Base-by-base conservation (phyloP, 2,329 filamentous ascomycete species). In the Exophiala bonariae region DNA sequence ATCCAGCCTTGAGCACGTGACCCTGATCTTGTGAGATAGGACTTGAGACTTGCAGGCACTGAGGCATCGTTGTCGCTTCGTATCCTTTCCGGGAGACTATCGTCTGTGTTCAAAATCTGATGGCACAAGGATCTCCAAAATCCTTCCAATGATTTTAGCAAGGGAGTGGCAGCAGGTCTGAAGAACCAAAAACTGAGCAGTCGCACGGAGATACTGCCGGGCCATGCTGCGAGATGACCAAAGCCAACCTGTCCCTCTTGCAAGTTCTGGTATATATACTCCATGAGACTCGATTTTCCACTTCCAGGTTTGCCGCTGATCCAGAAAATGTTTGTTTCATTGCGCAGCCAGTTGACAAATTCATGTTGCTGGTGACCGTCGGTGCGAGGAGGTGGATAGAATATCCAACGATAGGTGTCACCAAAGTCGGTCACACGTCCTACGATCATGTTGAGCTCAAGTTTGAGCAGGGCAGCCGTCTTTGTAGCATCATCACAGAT, bases 221-320 rank as follows among this genome's bases (percentile, higher is more conserved):
- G 43, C 48, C 48, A 50, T 47, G n/a, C n/a, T 43, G 34, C 23
- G 6, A 50, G 31, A 26, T 22, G 16, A 11, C 8, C 30, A 10
- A 19, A 35, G 4, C 14, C 31, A 11, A 14, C 4, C 4, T 17
- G 7, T 6, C 18, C n/a, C 3, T 30, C 9, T 13, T 36, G 32
- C 14, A 47, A 16, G 16, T 49, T 34, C 4, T 46, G 28, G 20
- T 53, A 43, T 4, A 57, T 35, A 20, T 48, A 61, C n/a, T 40
- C 38, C 58, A 59, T 57, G 13, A 59, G 35, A 1, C 51, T 56
- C 3, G 54, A 55, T 46, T 60, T 61, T 1, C 59, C 57, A 3
- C 54, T 44, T n/a, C 59, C 59, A 9, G 58, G 54, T 19, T 61
- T 59, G 9, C 57, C 57, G 22, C 51, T 54, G 14, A 61, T 51